Percentiles rank a stretch among this genome's conserved stretches.
Conservation (phyloP, 2,329 filamentous ascomycete genomes). For the Fusarium armeniacum region DNA sequence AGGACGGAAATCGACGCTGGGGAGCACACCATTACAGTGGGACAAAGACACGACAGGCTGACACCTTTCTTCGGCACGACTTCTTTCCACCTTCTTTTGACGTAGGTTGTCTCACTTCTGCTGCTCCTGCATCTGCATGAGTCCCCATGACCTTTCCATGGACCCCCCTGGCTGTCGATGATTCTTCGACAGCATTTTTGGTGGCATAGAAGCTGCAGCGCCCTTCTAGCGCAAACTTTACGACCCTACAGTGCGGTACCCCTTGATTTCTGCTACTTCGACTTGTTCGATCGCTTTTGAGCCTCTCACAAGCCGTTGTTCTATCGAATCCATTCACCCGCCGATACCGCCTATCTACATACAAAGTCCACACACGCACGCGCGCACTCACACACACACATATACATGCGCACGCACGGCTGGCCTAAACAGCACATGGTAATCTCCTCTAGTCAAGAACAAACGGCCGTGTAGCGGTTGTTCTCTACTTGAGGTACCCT, state of each 20-base stretch:
- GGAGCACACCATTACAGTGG: conserved; percentile 33
- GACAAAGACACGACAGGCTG: not conserved
- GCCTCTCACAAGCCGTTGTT: conserved; percentile 19
- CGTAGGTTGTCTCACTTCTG: conserved; percentile 35
- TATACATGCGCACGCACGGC: not conserved
- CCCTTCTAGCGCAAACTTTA: conserved; percentile 50
- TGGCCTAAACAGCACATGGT: conserved; percentile 2
- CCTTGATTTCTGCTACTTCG: conserved; percentile 13
- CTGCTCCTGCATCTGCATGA: conserved; percentile 28
- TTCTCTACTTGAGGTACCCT: not conserved
- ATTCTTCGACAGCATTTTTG: conserved; percentile 23
- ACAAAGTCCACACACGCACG: not conserved
- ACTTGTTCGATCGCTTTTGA: conserved; percentile 16
- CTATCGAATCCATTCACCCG: conserved; percentile 4
- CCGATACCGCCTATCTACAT: not conserved
- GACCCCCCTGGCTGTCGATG: conserved; percentile 20
- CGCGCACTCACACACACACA: not conserved
- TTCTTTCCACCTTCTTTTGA: conserved; percentile 36
- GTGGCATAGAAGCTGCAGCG: conserved; percentile 34
- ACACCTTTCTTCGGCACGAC: conserved; percentile 19
- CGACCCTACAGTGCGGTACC: conserved; percentile 17
- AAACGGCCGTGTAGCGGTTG: conserved; percentile 11
- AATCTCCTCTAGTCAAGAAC: not conserved
- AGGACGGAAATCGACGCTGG: conserved; percentile 38
- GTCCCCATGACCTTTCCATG: conserved; percentile 1